phyloP scores from a whole-genome alignment of 495 filamentous ascomycete genomes.

The Mycothermus thermophilus region DNA sequence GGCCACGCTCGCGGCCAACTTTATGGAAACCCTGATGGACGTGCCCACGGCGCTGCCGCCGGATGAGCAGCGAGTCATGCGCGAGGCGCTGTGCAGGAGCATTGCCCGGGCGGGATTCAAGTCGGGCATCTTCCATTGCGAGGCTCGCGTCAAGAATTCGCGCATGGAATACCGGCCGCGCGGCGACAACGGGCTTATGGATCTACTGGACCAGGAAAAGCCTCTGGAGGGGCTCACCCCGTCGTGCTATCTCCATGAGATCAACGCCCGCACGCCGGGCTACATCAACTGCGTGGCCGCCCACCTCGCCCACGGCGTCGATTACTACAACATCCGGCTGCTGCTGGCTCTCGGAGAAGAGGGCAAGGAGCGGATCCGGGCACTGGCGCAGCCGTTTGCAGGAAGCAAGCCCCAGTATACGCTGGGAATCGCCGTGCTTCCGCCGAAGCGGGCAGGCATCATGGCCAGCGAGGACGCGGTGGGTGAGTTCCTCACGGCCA shows the following conservation, averaged over 20 bases:
- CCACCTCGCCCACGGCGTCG: constrained; percentile 22
- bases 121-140: constrained; percentile 24
- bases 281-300: constrained; percentile 10
- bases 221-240: too few species aligned
- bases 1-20: constrained; percentile 7
- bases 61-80: constrained; percentile 9
- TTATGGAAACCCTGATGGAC: constrained; percentile 13
- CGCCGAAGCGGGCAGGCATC: constrained; percentile 6
- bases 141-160: constrained; percentile 16
- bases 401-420: constrained; percentile 10
- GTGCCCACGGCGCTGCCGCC: constrained; percentile 8
- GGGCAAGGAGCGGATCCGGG: constrained; percentile 11
- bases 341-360: constrained; percentile 12
- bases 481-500: constrained; percentile 8
- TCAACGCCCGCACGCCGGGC: constrained; percentile 23
- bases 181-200: constrained; percentile 6
- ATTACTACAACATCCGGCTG: constrained; percentile 20
- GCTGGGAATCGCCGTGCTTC: constrained; percentile 9
- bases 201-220: constrained; percentile 1
- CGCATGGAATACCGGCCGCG: constrained; percentile 2
- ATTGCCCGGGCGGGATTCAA: constrained; percentile 17
- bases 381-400: constrained; percentile 16
- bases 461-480: constrained; percentile 11
- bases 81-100: constrained; percentile 6
- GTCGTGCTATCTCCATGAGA: constrained; percentile 20